These are phyloP conservation scores for Citrus medica DNA, from an alignment of 345 rosid genomes.

Conservation along the genomic window DNA sequence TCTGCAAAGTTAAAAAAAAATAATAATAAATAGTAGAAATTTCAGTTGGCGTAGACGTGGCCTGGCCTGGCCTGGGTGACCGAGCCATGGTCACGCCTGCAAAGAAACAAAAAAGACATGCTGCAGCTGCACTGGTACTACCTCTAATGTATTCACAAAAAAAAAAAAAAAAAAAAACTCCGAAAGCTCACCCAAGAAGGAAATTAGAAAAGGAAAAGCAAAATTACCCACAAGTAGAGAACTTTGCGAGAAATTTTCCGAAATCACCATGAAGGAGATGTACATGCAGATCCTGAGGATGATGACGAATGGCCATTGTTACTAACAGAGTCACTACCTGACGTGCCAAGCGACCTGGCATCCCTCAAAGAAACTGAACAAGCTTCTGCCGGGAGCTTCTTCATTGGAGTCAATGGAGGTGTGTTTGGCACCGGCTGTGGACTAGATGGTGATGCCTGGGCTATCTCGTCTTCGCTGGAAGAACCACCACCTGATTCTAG, in stretches of 20 bases:
- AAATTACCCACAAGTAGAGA: neutral
- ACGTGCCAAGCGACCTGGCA: slow-evolving; percentile 46
- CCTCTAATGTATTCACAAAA: slow-evolving; percentile 19
- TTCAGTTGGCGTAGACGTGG: slow-evolving; percentile 24
- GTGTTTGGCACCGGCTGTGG: slow-evolving; percentile 25
- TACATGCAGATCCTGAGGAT: slow-evolving; percentile 63
- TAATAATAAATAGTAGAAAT: neutral
- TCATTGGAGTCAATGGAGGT: slow-evolving; percentile 84
- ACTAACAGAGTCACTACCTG: slow-evolving; percentile 54
- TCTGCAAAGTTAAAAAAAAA: slow-evolving; percentile 3
- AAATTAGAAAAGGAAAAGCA: neutral
- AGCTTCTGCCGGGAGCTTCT: slow-evolving; percentile 73
- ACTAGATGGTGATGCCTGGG: neutral
- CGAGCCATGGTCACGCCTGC: slow-evolving; percentile 30
- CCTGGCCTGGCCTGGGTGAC: slow-evolving; percentile 23
- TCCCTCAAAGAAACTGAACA: slow-evolving; percentile 69
- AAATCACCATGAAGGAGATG: slow-evolving; percentile 85
- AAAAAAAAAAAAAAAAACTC: neutral
- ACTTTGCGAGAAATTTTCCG: neutral
- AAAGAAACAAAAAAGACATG: neutral
- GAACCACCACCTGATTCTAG: slow-evolving; percentile 42
- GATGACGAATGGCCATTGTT: slow-evolving; percentile 55
- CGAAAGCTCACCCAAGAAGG: neutral
- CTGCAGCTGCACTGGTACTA: neutral
- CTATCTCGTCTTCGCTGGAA: slow-evolving; percentile 39